Evolutionary conservation across 2,329 filamentous ascomycete genomes (phyloP).

Genomic region (Seiridium unicorne): DNA sequence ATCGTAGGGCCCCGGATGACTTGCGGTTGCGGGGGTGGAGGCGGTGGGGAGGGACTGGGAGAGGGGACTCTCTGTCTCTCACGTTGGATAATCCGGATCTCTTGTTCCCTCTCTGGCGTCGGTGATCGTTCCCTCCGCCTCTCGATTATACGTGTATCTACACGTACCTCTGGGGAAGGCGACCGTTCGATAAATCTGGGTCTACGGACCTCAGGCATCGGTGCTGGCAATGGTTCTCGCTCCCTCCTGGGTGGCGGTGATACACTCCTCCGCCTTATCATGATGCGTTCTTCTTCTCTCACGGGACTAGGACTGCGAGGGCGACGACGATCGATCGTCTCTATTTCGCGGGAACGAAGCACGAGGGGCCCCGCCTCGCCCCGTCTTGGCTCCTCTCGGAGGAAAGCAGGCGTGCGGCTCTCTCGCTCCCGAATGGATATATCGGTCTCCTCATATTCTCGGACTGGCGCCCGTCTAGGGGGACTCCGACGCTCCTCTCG

Average conservation of each 20-base stretch:
- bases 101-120: constrained; percentile 35
- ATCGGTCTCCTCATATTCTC: constrained; percentile 38
- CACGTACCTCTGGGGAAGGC: constrained; percentile 23
- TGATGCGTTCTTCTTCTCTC: constrained; percentile 40
- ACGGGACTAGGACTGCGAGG: constrained; percentile 41
- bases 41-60: constrained; percentile 49
- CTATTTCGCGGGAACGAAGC: constrained; percentile 53
- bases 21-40: constrained; percentile 58
- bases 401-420: constrained; percentile 46
- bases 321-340: constrained; percentile 49
- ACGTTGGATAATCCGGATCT: constrained; percentile 49
- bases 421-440: constrained; percentile 42
- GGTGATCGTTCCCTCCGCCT: constrained; percentile 9
- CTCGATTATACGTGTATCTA: constrained; percentile 10
- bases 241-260: constrained; percentile 26
- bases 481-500: constrained; percentile 19
- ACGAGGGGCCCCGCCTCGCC: constrained; percentile 51
- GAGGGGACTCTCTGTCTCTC: constrained; percentile 42
- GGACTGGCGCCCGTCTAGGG: constrained; percentile 26
- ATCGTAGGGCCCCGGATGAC: constrained; percentile 76
- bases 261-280: constrained; percentile 17
- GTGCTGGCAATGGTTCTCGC: constrained; percentile 35
- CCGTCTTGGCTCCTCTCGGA: constrained; percentile 48
- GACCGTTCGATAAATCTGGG: constrained; percentile 40
- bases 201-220: constrained; percentile 30